Evolutionary conservation across 140 eudicot species (phyloP).

Genomic region (Bidens hawaiensis): DNA sequence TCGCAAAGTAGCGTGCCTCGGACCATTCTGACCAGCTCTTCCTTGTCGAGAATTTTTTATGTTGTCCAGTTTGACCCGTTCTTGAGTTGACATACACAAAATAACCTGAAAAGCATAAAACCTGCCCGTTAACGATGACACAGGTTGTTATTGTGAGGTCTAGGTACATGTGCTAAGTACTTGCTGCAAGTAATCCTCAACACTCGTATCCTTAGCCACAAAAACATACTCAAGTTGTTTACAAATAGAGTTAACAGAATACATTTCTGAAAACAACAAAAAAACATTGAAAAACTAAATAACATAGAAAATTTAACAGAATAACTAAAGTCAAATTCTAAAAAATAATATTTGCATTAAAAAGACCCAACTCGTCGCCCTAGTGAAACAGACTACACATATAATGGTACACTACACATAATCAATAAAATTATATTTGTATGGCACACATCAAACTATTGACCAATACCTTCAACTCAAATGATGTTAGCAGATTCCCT

Average conservation of each 20-base stretch:
- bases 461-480: constrained; percentile 71
- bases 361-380: constrained; percentile 4
- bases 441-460: neutral
- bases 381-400: constrained; percentile 6
- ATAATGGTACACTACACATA: neutral
- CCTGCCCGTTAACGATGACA: no score
- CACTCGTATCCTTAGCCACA: constrained; percentile 92
- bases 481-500: constrained; percentile 91
- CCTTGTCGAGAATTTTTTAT: no score
- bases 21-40: no score
- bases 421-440: neutral
- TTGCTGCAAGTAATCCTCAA: constrained; percentile 94
- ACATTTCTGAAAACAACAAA: constrained; percentile 1
- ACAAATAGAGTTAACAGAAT: constrained; percentile 8
- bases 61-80: no score
- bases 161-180: constrained; percentile 31
- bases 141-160: no score
- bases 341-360: neutral
- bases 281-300: neutral
- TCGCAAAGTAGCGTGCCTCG: no score
- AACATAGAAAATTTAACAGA: neutral
- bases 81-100: no score
- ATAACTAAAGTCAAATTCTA: constrained; percentile 1
- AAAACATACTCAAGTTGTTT: constrained; percentile 96
- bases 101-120: no score